Evolutionary conservation across 2,329 filamentous ascomycete genomes (phyloP), one percentile per base, ranked within the genome.

Genomic region (Purpureocillium lavendulum): DNA sequence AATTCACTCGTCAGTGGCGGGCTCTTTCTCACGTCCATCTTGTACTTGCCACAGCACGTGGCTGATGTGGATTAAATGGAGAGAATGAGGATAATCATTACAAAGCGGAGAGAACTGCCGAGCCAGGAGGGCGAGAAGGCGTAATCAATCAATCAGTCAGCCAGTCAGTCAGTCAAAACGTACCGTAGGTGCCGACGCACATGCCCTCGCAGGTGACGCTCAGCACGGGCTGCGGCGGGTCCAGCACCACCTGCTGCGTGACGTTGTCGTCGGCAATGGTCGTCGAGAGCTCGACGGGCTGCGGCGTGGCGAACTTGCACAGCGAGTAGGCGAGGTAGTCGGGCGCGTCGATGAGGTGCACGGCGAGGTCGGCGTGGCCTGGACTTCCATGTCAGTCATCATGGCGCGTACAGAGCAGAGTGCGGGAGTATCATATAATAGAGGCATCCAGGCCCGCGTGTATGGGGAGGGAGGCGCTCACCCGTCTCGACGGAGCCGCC

Each of bases 241-340:
- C 63, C 17, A 73, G 57, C 8, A 61, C 49, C 16, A 73, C 55
- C 40, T 66, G 61, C 46, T 63, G 57, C 13, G 56, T 45, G 9
- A 62, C 63, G 39, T 51, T 50, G 13, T 49, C 47, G 11, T 43
- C 38, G 11, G 52, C 46, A 21, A 49, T 45, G 24, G 42, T 45
- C 16, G 51, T 53, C 4, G 66, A 54, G 0, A 61, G 50, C 46
- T 58, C 54, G 7, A 33, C 30, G 7, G 54, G 41, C 15, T 46
- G 52, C 7, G 51, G 42, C 1, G 65, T 67, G 40, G 46, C 34
- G 53, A 73, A 71, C n/a, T 52, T 59, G 56, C 70, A 73, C 38
- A 62, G 50, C 13, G 38, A 36, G 43, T 56, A 50, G 41, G 66
- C 66, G 47, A 65, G 58, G 55, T 67, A 72, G 56, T 66, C 61